Conservation (phyloP, 441 rosid species). For the Syzygium syzygioides region DNA sequence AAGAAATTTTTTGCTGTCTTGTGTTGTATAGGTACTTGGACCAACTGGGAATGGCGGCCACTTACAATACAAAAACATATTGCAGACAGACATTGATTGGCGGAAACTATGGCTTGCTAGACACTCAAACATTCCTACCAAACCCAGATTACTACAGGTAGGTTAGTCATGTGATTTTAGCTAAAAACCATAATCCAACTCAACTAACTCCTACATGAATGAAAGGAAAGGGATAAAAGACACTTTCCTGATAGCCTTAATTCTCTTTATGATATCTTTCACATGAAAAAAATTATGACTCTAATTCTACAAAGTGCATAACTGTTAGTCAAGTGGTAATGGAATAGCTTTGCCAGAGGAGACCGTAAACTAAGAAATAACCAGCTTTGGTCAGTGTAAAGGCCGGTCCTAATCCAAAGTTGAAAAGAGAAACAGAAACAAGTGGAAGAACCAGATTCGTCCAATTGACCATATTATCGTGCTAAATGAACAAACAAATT, state of each 20-base stretch:
- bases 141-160: constrained; percentile 2
- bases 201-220: neutral
- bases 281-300: neutral
- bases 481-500: neutral
- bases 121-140: neutral
- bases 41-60: constrained; percentile 2
- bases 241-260: neutral
- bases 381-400: neutral
- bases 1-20: neutral
- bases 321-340: neutral
- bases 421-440: neutral
- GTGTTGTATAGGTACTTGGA: neutral
- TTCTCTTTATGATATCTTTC: neutral
- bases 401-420: neutral
- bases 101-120: neutral
- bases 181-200: neutral
- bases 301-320: neutral
- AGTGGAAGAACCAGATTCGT: neutral
- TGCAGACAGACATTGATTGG: constrained; percentile 1
- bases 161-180: neutral
- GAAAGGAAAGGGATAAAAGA: neutral
- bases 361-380: neutral
- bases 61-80: neutral
- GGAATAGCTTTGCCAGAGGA: neutral
- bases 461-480: neutral